A percentile compares a stretch with the other conserved stretches of the same genome.
Conservation (phyloP, 345 rosid species). For the Lumnitzera littorea region DNA sequence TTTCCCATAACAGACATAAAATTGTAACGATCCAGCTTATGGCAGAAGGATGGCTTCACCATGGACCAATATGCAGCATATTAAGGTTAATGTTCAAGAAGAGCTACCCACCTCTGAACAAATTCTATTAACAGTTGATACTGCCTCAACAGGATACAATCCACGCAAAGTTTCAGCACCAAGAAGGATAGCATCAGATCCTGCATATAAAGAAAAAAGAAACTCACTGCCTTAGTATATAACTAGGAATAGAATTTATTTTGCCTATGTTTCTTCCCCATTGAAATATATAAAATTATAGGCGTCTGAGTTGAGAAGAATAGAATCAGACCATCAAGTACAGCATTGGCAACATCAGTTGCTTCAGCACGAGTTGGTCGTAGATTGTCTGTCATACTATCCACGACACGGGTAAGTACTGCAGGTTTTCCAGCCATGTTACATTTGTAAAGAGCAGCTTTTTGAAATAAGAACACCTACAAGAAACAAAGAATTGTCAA, state of each 20-base stretch:
- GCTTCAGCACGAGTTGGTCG: slow-evolving; percentile 99
- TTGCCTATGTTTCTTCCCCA: too few relatives aligned
- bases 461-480: slow-evolving; percentile 93
- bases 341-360: slow-evolving; percentile 99
- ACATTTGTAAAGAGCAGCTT: slow-evolving; percentile 91
- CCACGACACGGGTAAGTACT: slow-evolving; percentile 93
- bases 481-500: slow-evolving; percentile 4
- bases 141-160: slow-evolving; percentile 83
- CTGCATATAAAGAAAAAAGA: slow-evolving; percentile 24
- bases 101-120: slow-evolving; percentile 68
- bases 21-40: too few relatives aligned
- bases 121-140: slow-evolving; percentile 81
- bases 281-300: too few relatives aligned
- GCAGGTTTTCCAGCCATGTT: slow-evolving; percentile 99
- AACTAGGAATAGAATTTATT: too few relatives aligned
- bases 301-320: not conserved
- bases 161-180: slow-evolving; percentile 98
- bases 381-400: slow-evolving; percentile 94
- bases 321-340: slow-evolving; percentile 59
- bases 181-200: slow-evolving; percentile 97
- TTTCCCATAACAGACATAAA: too few relatives aligned
- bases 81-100: not conserved
- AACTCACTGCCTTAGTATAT: not conserved
- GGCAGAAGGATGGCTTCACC: too few relatives aligned
- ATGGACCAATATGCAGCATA: too few relatives aligned